These are phyloP conservation scores for Coelastrella sp. DNA, from an alignment of 139 green algal species.

Conservation along the genomic window DNA sequence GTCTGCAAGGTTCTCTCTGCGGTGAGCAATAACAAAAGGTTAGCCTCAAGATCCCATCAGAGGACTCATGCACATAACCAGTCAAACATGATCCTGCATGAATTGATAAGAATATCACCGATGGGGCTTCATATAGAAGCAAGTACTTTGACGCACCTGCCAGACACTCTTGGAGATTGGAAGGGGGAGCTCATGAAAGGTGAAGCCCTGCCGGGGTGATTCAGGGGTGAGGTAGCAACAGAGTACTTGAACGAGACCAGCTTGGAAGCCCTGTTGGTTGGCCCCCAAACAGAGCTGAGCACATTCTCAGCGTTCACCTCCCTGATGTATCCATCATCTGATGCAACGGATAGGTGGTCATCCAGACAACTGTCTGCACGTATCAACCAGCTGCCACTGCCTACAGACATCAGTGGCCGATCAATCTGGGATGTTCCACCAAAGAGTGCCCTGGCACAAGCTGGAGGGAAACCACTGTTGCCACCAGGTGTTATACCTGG, in stretches of 20 bases:
- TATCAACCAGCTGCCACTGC: neutral
- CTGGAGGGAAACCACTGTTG: neutral
- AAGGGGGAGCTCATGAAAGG: conserved; percentile 30
- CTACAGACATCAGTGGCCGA: neutral
- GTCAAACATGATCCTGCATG: too few species aligned
- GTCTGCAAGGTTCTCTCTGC: neutral
- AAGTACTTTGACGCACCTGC: too few species aligned
- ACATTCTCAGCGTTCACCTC: conserved; percentile 47
- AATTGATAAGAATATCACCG: too few species aligned
- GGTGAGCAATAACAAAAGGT: too few species aligned
- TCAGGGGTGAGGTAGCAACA: conserved; percentile 38
- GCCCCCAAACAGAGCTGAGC: conserved; percentile 39
- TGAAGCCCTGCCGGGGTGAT: conserved; percentile 26
- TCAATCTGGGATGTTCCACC: conserved; percentile 24
- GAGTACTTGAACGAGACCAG: conserved; percentile 49
- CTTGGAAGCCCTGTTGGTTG: conserved; percentile 6
- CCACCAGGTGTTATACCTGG: neutral
- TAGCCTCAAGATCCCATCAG: too few species aligned
- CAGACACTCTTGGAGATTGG: conserved; percentile 1
- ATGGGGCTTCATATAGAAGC: too few species aligned
- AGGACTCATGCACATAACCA: too few species aligned
- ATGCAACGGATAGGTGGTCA: conserved; percentile 16
- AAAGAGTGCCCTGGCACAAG: conserved; percentile 28
- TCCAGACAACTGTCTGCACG: neutral
- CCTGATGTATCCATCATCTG: conserved; percentile 34